A percentile compares a stretch with the other conserved stretches of the same genome.
Evolutionary conservation across 345 rosid genomes (phyloP).

Genomic region (Geranium brycei): DNA sequence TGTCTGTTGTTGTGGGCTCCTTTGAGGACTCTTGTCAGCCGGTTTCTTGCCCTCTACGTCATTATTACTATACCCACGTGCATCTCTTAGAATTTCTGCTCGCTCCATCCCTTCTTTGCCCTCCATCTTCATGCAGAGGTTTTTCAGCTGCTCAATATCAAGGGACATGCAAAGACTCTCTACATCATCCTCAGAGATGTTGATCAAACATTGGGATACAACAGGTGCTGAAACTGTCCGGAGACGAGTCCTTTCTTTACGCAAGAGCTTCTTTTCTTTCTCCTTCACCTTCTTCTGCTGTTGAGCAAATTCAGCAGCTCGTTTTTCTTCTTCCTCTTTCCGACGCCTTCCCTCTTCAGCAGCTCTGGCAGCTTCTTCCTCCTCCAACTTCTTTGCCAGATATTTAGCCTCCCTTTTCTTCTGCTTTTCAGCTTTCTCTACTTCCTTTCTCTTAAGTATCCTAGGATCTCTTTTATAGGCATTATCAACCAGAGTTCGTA

Average conservation of each 20-base stretch:
- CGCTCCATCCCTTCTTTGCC: constrained; percentile 41
- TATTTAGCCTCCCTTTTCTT: constrained; percentile 72
- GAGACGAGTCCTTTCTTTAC: constrained; percentile 79
- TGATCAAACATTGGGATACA: constrained; percentile 40
- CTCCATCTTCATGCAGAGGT: constrained; percentile 62
- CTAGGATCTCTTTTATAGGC: constrained; percentile 90
- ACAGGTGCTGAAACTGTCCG: constrained; percentile 60
- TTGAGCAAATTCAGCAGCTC: constrained; percentile 67
- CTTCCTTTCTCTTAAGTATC: constrained; percentile 69
- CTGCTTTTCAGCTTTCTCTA: constrained; percentile 77
- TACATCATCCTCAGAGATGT: constrained; percentile 54
- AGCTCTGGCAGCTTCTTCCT: constrained; percentile 69
- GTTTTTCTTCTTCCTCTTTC: constrained; percentile 71
- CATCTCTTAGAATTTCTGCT: constrained; percentile 55
- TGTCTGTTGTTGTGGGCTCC: constrained; percentile 25
- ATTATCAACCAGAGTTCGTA: constrained; percentile 80
- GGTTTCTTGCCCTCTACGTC: constrained; percentile 23
- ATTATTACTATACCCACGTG: constrained; percentile 22
- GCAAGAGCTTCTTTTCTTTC: constrained; percentile 85
- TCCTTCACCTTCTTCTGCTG: constrained; percentile 79
- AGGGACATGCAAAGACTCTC: constrained; percentile 73
- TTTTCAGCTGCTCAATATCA: constrained; percentile 49
- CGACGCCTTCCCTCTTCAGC: constrained; percentile 67
- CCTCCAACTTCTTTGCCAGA: constrained; percentile 75
- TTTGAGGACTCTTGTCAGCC: constrained; percentile 18